These are phyloP conservation scores for Eimeria acervulina DNA, from an alignment of 169 alveolate species.

Conservation along the genomic window DNA sequence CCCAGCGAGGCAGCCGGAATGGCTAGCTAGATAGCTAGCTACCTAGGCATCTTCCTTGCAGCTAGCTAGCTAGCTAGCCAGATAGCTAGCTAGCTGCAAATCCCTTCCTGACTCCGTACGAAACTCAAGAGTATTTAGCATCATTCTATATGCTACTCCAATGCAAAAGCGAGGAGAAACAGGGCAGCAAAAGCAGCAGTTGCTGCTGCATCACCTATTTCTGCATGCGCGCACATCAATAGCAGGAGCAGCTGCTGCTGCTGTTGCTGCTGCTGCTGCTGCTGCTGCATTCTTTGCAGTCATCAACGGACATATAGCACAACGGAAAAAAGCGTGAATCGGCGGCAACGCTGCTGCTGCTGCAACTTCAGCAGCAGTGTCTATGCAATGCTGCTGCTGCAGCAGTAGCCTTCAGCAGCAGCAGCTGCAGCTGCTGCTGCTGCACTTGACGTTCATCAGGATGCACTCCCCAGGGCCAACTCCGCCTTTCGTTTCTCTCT, in stretches of 20 bases:
- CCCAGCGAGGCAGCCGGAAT: not conserved
- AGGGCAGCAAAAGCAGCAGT: not conserved
- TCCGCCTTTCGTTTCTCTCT: conserved; percentile 58
- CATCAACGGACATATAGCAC: not conserved
- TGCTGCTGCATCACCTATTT: not conserved
- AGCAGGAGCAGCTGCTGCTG: conserved; percentile 13
- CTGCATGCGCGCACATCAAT: not conserved
- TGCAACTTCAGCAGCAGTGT: not conserved
- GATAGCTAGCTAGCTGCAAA: not conserved
- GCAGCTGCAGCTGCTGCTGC: conserved; percentile 50
- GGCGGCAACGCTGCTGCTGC: not conserved
- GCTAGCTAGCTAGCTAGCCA: conserved; percentile 4
- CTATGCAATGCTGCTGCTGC: not conserved
- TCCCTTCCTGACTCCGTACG: not conserved
- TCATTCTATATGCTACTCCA: not conserved
- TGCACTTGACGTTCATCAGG: not conserved
- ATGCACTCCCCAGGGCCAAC: not conserved
- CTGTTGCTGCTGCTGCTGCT: not conserved
- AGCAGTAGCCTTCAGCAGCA: too few species aligned
- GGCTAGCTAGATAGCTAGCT: conserved; percentile 11
- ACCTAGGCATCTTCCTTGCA: not conserved
- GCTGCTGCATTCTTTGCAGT: conserved; percentile 17
- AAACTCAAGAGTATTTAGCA: not conserved
- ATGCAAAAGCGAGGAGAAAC: not conserved
- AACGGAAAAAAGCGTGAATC: not conserved